Conservation (phyloP, 306 rosid genomes). For the Betula pendula region DNA sequence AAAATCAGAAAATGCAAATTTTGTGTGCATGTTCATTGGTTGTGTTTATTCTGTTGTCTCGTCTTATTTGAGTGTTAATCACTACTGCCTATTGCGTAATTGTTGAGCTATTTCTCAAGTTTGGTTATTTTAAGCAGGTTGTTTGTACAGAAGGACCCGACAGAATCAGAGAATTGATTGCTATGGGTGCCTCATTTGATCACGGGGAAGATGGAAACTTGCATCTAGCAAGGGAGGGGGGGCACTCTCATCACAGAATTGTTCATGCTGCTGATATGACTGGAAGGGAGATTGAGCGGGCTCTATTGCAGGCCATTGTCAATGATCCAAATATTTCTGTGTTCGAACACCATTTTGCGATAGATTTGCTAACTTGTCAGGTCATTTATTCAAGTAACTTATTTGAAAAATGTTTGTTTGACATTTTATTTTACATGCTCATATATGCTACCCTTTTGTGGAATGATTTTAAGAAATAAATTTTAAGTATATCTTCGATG, state of each 20-base stretch:
- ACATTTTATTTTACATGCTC: background rate
- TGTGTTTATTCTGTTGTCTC: background rate
- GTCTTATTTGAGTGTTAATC: background rate
- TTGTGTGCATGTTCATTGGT: background rate
- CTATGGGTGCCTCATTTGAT: slow-evolving; percentile 94
- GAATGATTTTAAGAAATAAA: slow-evolving; percentile 1
- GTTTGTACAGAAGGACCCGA: slow-evolving; percentile 99
- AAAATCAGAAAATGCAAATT: background rate
- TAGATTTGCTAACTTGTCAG: slow-evolving; percentile 89
- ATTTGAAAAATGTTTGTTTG: background rate
- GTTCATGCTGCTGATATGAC: slow-evolving; percentile 99
- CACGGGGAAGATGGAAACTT: slow-evolving; percentile 90
- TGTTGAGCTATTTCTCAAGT: slow-evolving; percentile 7
- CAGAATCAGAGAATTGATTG: slow-evolving; percentile 83
- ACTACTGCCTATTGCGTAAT: slow-evolving; percentile 13
- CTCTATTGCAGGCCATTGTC: slow-evolving; percentile 62
- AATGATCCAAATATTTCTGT: slow-evolving; percentile 75
- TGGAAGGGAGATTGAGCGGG: slow-evolving; percentile 90
- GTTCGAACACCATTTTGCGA: slow-evolving; percentile 87
- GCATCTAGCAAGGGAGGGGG: slow-evolving; percentile 90
- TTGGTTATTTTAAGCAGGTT: slow-evolving; percentile 57
- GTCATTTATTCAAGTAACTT: slow-evolving; percentile 39
- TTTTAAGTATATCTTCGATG: background rate
- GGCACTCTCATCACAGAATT: slow-evolving; percentile 86
- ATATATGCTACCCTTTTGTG: slow-evolving; percentile 1